These are phyloP conservation scores for Boechera stricta DNA, from an alignment of 345 rosid genomes.

Conservation along the genomic window DNA sequence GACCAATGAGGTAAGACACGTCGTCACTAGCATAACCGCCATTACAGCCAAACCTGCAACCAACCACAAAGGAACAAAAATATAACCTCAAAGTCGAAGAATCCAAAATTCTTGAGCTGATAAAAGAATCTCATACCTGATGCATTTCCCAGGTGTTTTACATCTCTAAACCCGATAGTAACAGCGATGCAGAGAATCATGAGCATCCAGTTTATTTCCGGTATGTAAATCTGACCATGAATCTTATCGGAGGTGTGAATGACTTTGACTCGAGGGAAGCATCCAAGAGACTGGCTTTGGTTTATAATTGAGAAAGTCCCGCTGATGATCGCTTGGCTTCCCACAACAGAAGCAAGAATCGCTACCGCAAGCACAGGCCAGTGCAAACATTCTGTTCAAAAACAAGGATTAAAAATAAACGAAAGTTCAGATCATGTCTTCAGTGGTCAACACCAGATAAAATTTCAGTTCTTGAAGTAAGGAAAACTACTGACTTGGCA, in stretches of 20 bases:
- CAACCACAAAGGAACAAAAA: conserved; percentile 4
- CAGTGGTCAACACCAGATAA: not conserved
- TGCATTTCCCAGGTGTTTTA: conserved; percentile 95
- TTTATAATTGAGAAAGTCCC: conserved; percentile 99
- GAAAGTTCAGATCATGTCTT: not conserved
- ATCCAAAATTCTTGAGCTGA: not conserved
- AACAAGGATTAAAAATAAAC: conserved; percentile 14
- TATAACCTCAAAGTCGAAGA: not conserved
- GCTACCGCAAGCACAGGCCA: conserved; percentile 89
- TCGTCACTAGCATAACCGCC: conserved; percentile 99
- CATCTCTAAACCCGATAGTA: conserved; percentile 96
- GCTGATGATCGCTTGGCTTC: conserved; percentile 98
- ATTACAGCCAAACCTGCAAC: conserved; percentile 90
- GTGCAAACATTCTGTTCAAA: conserved; percentile 67
- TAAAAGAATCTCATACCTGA: conserved; percentile 59
- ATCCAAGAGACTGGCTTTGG: conserved; percentile 98
- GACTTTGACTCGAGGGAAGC: conserved; percentile 98
- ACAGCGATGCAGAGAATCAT: conserved; percentile 98
- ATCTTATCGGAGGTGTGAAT: conserved; percentile 95
- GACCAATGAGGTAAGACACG: conserved; percentile 91
- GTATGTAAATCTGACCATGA: conserved; percentile 99
- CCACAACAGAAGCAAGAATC: conserved; percentile 97
- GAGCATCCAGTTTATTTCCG: conserved; percentile 98
- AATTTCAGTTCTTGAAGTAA: conserved; percentile 13
- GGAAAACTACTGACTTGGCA: conserved; percentile 67